Base-by-base conservation (phyloP, 1,139 yeast genomes). In the Protomyces lactucae-debilis region DNA sequence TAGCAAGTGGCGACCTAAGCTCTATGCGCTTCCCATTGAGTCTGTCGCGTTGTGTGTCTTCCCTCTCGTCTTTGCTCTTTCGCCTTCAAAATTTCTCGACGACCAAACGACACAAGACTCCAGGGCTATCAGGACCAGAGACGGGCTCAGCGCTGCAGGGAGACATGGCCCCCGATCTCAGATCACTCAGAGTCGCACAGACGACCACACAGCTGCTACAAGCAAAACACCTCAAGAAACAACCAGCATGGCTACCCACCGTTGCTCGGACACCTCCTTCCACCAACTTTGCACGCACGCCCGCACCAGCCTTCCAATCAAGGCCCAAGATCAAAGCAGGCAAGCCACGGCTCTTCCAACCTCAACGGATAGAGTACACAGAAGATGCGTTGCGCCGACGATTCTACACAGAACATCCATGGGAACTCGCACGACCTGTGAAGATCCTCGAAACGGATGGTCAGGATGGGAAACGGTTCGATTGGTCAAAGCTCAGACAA, bases 361-460 rank as follows among this genome's bases (percentile, higher is more conserved):
- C 56, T 5, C 86, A 87, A 57, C 83, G 84, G 70, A 79, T 93
- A 71, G 77, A 76, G 66, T 91, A 84, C 72, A 78, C 87, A 61
- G 98, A 93, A 76, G 99, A 93, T 76, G 83, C 85, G 71, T 77
- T 93, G 70, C 84, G 99, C 77, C 80, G 82, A 61, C 79, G 88
- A 37, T 93, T 93, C 73, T 93, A 86, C 76, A 85, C 84, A 67
- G 97, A 92, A 74, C 99, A 93, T 75, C 99, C 99, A 12, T 93
- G 99, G 99, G 99, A 93, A 76, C 79, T 92, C 66, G 88, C 99
- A 2, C 83, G 96, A 70, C 97, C 99, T n/a, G 89, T 89, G 73
- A 81, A 85, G 39, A 77, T 93, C 70, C 82, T 91, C 57, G 99
- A 95, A 76, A 87, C 85, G 71, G 78, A 80, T 23, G 89, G 88